These are phyloP conservation scores for Houttuynia cordata DNA, from an alignment of 164 flowering plant genomes.

Conservation along the genomic window DNA sequence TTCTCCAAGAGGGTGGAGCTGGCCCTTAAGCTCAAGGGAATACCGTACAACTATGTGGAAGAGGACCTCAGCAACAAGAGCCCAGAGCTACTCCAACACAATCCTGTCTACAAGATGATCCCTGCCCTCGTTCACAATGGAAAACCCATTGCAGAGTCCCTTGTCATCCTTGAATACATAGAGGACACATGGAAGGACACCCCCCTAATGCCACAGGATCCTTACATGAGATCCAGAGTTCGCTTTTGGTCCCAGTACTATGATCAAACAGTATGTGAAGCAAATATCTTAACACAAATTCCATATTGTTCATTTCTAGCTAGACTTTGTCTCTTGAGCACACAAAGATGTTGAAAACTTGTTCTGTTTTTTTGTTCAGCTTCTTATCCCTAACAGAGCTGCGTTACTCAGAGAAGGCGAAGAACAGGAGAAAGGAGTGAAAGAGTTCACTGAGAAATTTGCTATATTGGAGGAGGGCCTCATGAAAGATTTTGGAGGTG, in stretches of 20 bases:
- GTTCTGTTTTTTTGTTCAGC: not conserved
- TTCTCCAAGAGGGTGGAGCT: conserved; percentile 9
- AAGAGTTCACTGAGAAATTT: conserved; percentile 15
- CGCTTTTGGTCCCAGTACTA: conserved; percentile 18
- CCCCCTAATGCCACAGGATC: conserved; percentile 12
- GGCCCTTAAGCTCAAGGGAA: conserved; percentile 25
- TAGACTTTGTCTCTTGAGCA: not conserved
- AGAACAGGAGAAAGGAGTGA: conserved; percentile 13
- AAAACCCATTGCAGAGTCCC: conserved; percentile 18
- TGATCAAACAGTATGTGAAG: not conserved
- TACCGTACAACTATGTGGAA: conserved; percentile 14
- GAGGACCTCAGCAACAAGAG: conserved; percentile 23
- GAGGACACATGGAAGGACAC: conserved; percentile 22
- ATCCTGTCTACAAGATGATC: conserved; percentile 6
- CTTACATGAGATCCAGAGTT: conserved; percentile 9
- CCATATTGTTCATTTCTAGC: not conserved
- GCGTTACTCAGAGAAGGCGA: conserved; percentile 4
- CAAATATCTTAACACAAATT: not conserved
- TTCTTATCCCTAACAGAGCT: not conserved
- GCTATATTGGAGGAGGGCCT: conserved; percentile 18
- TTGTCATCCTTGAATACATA: conserved; percentile 22
- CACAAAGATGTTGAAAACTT: not conserved
- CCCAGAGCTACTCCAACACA: conserved; percentile 8
- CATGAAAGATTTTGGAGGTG: conserved; percentile 2
- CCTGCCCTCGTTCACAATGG: conserved; percentile 14